These are phyloP conservation scores for Ceratobasidium sp. DNA, from an alignment of 1,284 basidiomycete species.

Conservation along the genomic window DNA sequence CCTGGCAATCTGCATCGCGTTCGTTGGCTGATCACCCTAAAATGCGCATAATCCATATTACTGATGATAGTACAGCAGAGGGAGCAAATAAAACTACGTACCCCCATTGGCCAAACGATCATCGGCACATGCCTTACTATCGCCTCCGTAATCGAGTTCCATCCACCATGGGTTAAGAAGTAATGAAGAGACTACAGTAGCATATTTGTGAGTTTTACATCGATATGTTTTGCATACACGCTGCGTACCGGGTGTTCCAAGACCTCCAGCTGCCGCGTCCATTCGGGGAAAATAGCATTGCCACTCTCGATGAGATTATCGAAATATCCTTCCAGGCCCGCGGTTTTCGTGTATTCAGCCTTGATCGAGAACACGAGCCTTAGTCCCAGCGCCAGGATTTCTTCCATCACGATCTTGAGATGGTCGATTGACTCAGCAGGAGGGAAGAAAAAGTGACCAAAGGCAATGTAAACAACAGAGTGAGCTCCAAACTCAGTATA, in stretches of 20 bases:
- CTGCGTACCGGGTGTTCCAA: slow-evolving; percentile 31
- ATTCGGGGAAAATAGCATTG: slow-evolving; percentile 34
- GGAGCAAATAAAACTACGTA: neutral
- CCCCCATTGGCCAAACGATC: slow-evolving; percentile 34
- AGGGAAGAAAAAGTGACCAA: slow-evolving; percentile 16
- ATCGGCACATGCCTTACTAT: slow-evolving; percentile 22
- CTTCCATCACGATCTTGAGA: slow-evolving; percentile 13
- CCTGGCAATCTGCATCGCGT: slow-evolving; percentile 18
- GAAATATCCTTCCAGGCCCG: slow-evolving; percentile 15
- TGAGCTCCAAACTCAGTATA: slow-evolving; percentile 6
- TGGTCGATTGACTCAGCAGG: neutral
- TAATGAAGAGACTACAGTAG: slow-evolving; percentile 34
- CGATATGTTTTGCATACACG: too few relatives aligned
- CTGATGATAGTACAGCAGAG: neutral
- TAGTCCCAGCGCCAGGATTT: neutral
- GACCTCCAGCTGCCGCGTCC: slow-evolving; percentile 32
- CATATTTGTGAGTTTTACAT: neutral
- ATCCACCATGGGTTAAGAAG: slow-evolving; percentile 25
- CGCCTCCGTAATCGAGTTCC: neutral
- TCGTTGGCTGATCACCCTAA: slow-evolving; percentile 27
- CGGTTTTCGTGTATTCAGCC: neutral
- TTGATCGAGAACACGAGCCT: slow-evolving; percentile 15
- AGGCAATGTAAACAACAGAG: slow-evolving; percentile 26
- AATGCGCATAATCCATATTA: neutral
- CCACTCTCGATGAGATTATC: slow-evolving; percentile 4